These are phyloP conservation scores for Bombardia bombarda DNA, from an alignment of 495 filamentous ascomycete genomes.

Conservation along the genomic window DNA sequence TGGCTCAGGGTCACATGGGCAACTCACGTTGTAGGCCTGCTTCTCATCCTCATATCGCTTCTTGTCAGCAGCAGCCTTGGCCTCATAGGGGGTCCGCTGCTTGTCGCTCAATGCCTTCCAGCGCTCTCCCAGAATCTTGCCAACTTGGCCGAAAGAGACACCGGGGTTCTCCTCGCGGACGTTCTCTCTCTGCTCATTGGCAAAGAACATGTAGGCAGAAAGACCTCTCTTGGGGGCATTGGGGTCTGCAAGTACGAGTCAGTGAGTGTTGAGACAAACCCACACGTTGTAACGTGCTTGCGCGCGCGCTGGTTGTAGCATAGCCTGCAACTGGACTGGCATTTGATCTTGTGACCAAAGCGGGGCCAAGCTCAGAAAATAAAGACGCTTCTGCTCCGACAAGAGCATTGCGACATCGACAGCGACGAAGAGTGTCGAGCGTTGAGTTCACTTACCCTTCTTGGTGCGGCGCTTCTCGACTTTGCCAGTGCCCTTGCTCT, in stretches of 20 bases:
- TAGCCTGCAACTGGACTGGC: too few relatives aligned
- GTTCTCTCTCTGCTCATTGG: conserved; percentile 97
- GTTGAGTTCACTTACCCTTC: conserved; percentile 49
- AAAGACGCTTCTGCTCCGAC: too few relatives aligned
- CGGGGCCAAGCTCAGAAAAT: too few relatives aligned
- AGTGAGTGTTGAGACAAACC: background rate
- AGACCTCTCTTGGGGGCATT: conserved; percentile 99
- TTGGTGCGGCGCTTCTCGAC: conserved; percentile 36
- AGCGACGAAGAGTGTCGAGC: too few relatives aligned
- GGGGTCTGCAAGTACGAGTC: conserved; percentile 55
- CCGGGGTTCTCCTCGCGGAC: conserved; percentile 98
- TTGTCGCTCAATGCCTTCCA: conserved; percentile 93
- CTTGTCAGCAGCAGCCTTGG: conserved; percentile 93
- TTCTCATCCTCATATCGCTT: conserved; percentile 98
- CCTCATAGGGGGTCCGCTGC: conserved; percentile 87
- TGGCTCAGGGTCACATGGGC: too few relatives aligned
- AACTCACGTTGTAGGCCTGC: conserved; percentile 75
- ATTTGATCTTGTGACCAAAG: too few relatives aligned
- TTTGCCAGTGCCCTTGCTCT: conserved; percentile 35
- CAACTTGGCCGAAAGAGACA: conserved; percentile 95
- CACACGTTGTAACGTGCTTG: background rate
- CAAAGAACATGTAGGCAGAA: conserved; percentile 99
- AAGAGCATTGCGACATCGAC: too few relatives aligned
- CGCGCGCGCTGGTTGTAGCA: too few relatives aligned
- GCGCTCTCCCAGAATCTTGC: conserved; percentile 92